Conservation (phyloP, 352 stramenopile genomes). For the Pseudoperonospora humuli region DNA sequence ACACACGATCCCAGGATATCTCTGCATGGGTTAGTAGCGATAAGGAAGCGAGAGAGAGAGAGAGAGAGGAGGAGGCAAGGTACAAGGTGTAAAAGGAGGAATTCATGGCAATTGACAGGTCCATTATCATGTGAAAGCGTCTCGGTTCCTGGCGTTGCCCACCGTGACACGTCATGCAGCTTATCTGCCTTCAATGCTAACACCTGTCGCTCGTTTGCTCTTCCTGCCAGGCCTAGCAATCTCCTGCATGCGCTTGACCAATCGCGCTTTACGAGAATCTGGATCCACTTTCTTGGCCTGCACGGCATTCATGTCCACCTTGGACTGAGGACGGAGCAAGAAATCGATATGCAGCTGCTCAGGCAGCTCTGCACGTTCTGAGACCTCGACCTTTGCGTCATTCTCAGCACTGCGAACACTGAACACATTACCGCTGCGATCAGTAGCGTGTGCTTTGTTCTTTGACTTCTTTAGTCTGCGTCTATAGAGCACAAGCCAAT, state of each 20-base stretch:
- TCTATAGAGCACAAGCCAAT: conserved; percentile 8
- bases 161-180: conserved; percentile 2
- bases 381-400: conserved; percentile 34
- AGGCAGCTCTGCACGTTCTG: conserved; percentile 62
- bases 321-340: conserved; percentile 71
- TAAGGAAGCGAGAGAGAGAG: too few species aligned
- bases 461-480: conserved; percentile 43
- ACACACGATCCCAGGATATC: too few species aligned
- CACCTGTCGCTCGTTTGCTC: conserved; percentile 54
- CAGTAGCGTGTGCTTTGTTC: conserved; percentile 11
- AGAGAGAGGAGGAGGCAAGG: too few species aligned
- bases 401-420: conserved; percentile 17
- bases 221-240: conserved; percentile 76
- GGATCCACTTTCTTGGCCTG: conserved; percentile 56
- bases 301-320: conserved; percentile 61
- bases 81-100: too few species aligned
- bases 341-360: conserved; percentile 78
- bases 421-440: conserved; percentile 49
- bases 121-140: too few species aligned
- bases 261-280: conserved; percentile 71
- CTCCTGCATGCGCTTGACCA: conserved; percentile 84
- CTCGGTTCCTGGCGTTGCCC: conserved; percentile 1
- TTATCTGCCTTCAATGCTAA: conserved; percentile 84
- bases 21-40: too few species aligned
- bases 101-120: too few species aligned